Base-by-base conservation (phyloP, 2,329 filamentous ascomycete species). In the Grosmannia clavigera region DNA sequence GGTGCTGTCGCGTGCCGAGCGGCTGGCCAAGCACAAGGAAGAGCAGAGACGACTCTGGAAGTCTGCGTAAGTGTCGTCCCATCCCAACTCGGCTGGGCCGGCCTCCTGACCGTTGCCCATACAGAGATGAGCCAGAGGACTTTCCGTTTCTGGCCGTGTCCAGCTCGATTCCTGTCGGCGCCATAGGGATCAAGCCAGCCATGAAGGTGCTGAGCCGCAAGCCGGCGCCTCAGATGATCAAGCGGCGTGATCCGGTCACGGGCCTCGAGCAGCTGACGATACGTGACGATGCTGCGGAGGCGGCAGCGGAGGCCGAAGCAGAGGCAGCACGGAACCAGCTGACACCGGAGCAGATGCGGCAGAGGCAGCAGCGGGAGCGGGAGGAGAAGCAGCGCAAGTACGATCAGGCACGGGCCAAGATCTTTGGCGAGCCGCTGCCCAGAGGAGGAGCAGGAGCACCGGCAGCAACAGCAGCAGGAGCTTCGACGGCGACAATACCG, bases 311-410 rank as follows among this genome's bases (percentile, higher is more conserved):
- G 60, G 84, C 86, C 12, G 85, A 88, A 35, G 87, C 84, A 22
- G 82, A 87, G 57, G 82, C 86, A 31, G 81, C 84, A 59, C 81
- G 82, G 64, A 76, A 79, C 25, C 83, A 84, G 66, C 81, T 83
- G 52, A 87, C 83, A 0, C 81, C 86, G 3, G 88, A 92, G 67
- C 87, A 96, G 74, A 81, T 91, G 40, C 84, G 88, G 63, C 82
- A 84, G 29, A 87, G 87, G 68, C 88, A 92, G 58, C 84, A 90
- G 70, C 80, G 82, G 56, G 90, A 95, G 66, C 82, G 85, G 11
- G 91, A 95, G 69, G 91, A 95, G 74, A 96, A 94, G 75, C 88
- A 95, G 75, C 85, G 85, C 60, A 87, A 88, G 62, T 96, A 96
- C 70, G 88, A 95, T 63, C 91, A 96, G 74, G 89, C 86, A 6